Percentiles rank a stretch among this genome's conserved stretches.
Evolutionary conservation across 2,329 filamentous ascomycete species (phyloP).

Genomic region (Venturia asperata): DNA sequence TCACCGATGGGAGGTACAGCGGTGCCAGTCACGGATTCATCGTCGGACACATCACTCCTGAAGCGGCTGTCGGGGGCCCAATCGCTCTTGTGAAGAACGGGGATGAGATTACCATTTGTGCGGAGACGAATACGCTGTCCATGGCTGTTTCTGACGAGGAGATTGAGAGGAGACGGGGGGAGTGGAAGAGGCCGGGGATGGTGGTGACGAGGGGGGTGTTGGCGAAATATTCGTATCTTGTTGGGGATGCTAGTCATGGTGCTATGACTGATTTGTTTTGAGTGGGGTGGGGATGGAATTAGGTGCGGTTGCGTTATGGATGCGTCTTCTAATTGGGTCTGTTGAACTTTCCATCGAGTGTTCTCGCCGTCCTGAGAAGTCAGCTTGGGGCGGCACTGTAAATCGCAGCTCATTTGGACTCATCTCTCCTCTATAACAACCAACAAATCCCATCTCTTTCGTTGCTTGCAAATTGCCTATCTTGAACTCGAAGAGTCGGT

Average conservation of each 20-base stretch:
- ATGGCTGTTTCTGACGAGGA: constrained; percentile 70
- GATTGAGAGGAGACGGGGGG: constrained; percentile 53
- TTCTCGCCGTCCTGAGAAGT: neutral
- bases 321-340: neutral
- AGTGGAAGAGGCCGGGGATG: constrained; percentile 64
- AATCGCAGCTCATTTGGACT: neutral
- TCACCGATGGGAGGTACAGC: constrained; percentile 85
- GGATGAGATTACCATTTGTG: constrained; percentile 80
- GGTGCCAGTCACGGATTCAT: constrained; percentile 90
- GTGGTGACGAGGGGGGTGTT: constrained; percentile 74
- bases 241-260: constrained; percentile 86
- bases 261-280: constrained; percentile 76
- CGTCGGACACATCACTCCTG: constrained; percentile 85
- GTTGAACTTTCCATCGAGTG: neutral
- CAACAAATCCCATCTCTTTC: neutral
- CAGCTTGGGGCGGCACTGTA: neutral
- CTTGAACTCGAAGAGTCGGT: neutral
- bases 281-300: neutral
- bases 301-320: too few species aligned
- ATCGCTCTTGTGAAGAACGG: constrained; percentile 76
- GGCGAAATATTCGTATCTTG: constrained; percentile 82
- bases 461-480: neutral
- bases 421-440: too few species aligned
- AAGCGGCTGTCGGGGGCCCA: constrained; percentile 81
- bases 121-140: constrained; percentile 62